phyloP scores from a whole-genome alignment of 2,329 filamentous ascomycete genomes.

The Trichoderma atroviride region DNA sequence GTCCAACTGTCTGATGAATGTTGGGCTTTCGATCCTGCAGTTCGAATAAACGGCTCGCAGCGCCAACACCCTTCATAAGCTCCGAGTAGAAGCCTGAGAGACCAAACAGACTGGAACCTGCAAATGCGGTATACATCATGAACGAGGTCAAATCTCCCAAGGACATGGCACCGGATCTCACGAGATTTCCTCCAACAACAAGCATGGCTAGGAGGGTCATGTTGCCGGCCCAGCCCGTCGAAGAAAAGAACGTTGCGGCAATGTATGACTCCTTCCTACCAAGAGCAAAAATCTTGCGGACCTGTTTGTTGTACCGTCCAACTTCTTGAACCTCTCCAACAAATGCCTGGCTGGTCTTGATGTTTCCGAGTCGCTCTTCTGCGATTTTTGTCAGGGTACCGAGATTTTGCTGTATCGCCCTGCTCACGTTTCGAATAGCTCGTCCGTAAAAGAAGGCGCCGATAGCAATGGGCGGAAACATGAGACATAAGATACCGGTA shows the following conservation, averaged over 20 bases:
- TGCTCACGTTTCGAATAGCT: constrained; percentile 83
- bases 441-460: constrained; percentile 91
- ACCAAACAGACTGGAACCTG: constrained; percentile 84
- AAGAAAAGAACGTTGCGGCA: constrained; percentile 84
- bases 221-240: constrained; percentile 90
- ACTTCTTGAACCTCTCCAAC: constrained; percentile 91
- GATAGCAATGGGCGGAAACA: constrained; percentile 88
- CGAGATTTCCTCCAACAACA: constrained; percentile 87
- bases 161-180: constrained; percentile 81
- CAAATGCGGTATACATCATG: constrained; percentile 95
- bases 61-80: constrained; percentile 97
- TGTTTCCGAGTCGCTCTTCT: constrained; percentile 95
- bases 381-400: constrained; percentile 95
- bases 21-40: constrained; percentile 86
- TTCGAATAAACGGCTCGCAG: constrained; percentile 94
- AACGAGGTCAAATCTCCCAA: constrained; percentile 95
- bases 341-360: constrained; percentile 95
- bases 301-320: constrained; percentile 85
- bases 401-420: constrained; percentile 90
- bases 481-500: constrained; percentile 80
- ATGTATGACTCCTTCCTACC: constrained; percentile 86
- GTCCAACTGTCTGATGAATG: constrained; percentile 83
- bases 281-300: constrained; percentile 87
- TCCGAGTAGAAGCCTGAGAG: constrained; percentile 96
- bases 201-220: constrained; percentile 92